Percentiles rank a stretch among this genome's conserved stretches.
These are phyloP conservation scores for Akanthomyces uredinophilus DNA, from an alignment of 2,329 filamentous ascomycete species.

Conservation along the genomic window DNA sequence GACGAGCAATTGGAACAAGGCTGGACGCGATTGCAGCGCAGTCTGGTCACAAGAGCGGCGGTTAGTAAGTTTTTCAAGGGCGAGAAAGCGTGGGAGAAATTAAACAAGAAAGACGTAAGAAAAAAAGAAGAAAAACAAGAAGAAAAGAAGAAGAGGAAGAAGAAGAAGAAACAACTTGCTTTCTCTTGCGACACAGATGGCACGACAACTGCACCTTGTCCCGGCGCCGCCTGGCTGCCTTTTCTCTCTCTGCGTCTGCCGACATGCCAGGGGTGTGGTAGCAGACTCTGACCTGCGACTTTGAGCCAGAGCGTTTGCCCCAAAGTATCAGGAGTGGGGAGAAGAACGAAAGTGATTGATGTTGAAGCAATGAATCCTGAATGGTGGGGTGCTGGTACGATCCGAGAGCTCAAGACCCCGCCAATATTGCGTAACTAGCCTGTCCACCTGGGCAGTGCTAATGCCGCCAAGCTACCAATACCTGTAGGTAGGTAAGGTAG, in stretches of 20 bases:
- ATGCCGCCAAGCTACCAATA: conserved; percentile 2
- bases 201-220: conserved; percentile 13
- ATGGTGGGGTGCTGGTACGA: neutral
- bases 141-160: neutral
- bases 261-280: neutral
- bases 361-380: neutral
- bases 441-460: neutral
- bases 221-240: neutral
- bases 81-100: too few species aligned
- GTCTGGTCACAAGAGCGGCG: conserved; percentile 17
- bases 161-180: neutral
- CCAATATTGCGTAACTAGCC: neutral
- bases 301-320: too few species aligned
- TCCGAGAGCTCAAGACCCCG: neutral
- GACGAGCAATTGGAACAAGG: conserved; percentile 28
- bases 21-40: conserved; percentile 28
- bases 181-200: conserved; percentile 10
- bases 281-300: too few species aligned
- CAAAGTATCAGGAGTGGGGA: too few species aligned
- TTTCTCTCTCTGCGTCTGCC: neutral
- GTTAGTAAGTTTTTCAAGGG: too few species aligned
- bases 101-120: too few species aligned
- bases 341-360: neutral
- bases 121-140: neutral
- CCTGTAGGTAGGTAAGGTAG: too few species aligned